A percentile compares a stretch with the other conserved stretches of the same genome.
Evolutionary conservation across 768 basidiomycete genomes (phyloP).

Genomic region (Hericium erinaceus): DNA sequence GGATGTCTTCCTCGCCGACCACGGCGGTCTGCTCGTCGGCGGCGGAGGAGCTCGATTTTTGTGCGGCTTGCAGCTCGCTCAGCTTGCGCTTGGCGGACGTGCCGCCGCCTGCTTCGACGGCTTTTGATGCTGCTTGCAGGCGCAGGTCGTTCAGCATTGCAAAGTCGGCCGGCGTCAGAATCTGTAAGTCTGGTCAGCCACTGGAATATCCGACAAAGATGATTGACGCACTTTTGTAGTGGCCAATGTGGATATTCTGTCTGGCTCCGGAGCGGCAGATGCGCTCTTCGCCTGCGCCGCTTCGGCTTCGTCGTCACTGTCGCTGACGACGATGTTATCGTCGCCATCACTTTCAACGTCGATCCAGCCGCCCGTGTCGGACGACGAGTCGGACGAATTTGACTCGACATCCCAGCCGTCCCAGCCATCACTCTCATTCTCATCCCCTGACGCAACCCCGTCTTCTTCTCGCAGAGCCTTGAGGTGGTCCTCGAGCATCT

Average conservation of each 20-base stretch:
- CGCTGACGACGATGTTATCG: constrained; percentile 66
- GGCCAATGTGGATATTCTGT: constrained; percentile 55
- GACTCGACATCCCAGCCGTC: constrained; percentile 85
- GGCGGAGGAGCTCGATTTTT: constrained; percentile 40
- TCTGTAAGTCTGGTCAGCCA: constrained; percentile 37
- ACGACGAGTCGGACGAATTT: constrained; percentile 45
- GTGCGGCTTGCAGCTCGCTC: constrained; percentile 64
- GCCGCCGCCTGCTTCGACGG: constrained; percentile 62
- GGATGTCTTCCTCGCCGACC: constrained; percentile 84
- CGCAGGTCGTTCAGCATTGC: constrained; percentile 83
- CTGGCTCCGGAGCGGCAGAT: constrained; percentile 15
- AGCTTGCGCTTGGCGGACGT: constrained; percentile 84
- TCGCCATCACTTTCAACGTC: constrained; percentile 64
- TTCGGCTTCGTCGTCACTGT: constrained; percentile 69
- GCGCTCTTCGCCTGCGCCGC: constrained; percentile 14
- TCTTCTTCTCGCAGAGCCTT: constrained; percentile 60
- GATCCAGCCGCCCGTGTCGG: constrained; percentile 67
- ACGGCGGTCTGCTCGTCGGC: constrained; percentile 44
- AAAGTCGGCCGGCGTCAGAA: constrained; percentile 96
- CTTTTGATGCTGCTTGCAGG: constrained; percentile 64
- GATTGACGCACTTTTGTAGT: constrained; percentile 58
- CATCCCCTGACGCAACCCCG: constrained; percentile 35
- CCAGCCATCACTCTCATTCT: constrained; percentile 55
- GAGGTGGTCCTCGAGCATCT: constrained; percentile 88
- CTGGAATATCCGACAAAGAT: not conserved